These are phyloP conservation scores for Silene coronaria DNA, from an alignment of 179 eudicot species.

Conservation along the genomic window DNA sequence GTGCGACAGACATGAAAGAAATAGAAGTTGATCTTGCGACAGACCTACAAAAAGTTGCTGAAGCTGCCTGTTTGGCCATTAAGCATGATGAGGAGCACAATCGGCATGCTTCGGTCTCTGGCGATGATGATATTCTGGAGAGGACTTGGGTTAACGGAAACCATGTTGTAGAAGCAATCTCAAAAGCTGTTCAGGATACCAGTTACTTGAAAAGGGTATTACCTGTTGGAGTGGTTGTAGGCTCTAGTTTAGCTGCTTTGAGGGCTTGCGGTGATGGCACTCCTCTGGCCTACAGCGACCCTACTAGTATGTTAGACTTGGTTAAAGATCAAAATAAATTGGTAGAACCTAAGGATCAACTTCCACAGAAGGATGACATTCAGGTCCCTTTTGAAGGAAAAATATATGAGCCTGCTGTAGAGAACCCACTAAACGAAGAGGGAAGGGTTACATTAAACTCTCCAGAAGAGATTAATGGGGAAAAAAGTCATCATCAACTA, in stretches of 20 bases:
- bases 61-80: conserved; percentile 47
- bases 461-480: conserved; percentile 19
- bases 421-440: neutral
- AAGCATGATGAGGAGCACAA: conserved; percentile 31
- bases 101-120: conserved; percentile 25
- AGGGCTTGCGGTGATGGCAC: conserved; percentile 42
- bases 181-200: conserved; percentile 51
- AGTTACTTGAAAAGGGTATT: conserved; percentile 53
- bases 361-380: conserved; percentile 27
- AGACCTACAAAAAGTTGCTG: conserved; percentile 63
- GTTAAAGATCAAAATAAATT: conserved; percentile 25
- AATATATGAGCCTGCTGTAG: conserved; percentile 15
- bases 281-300: conserved; percentile 21
- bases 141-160: conserved; percentile 40
- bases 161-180: conserved; percentile 47
- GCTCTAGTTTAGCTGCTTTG: conserved; percentile 83
- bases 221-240: conserved; percentile 85
- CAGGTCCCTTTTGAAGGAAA: conserved; percentile 23
- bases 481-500: conserved; percentile 22
- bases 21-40: conserved; percentile 40
- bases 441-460: conserved; percentile 12
- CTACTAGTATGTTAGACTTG: conserved; percentile 23
- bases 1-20: conserved; percentile 42
- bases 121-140: conserved; percentile 26
- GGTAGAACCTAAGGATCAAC: conserved; percentile 24